phyloP scores from a whole-genome alignment of 1,284 basidiomycete species.

The Ustilago loliicola region DNA sequence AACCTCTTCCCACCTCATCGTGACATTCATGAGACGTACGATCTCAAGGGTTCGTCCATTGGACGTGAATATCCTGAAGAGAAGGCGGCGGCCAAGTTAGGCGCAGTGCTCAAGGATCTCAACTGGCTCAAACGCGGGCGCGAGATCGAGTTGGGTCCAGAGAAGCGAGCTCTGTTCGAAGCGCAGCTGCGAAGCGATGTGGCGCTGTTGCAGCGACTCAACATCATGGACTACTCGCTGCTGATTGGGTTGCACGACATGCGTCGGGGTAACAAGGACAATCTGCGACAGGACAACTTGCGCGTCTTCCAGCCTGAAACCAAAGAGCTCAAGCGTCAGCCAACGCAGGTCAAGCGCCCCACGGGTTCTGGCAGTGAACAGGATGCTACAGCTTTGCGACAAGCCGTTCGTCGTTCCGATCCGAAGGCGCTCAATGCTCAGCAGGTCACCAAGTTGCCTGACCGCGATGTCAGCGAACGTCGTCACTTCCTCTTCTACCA shows the following conservation, averaged over 20 bases:
- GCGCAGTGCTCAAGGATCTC: conserved; percentile 92
- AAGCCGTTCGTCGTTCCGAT: conserved; percentile 84
- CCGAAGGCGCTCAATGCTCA: conserved; percentile 79
- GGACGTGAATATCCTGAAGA: conserved; percentile 90
- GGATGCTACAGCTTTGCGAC: conserved; percentile 76
- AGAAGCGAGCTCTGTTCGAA: conserved; percentile 88
- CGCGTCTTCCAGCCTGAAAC: conserved; percentile 85
- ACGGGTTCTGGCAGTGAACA: conserved; percentile 47
- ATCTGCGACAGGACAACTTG: conserved; percentile 87
- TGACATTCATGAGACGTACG: conserved; percentile 97
- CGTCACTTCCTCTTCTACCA: conserved; percentile 93
- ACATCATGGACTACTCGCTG: conserved; percentile 97
- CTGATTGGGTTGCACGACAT: conserved; percentile 95
- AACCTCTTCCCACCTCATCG: conserved; percentile 97
- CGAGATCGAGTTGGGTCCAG: conserved; percentile 88
- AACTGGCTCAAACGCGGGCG: conserved; percentile 92
- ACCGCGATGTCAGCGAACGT: conserved; percentile 78
- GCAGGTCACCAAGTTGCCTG: conserved; percentile 78
- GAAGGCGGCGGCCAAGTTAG: conserved; percentile 81
- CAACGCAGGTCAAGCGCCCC: conserved; percentile 47
- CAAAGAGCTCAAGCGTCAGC: conserved; percentile 58
- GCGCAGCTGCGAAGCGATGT: conserved; percentile 90
- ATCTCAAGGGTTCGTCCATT: conserved; percentile 93
- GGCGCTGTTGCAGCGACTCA: conserved; percentile 83
- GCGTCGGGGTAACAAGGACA: conserved; percentile 89